phyloP scores from a whole-genome alignment of 768 basidiomycete species.

The Tricholoma sp. region DNA sequence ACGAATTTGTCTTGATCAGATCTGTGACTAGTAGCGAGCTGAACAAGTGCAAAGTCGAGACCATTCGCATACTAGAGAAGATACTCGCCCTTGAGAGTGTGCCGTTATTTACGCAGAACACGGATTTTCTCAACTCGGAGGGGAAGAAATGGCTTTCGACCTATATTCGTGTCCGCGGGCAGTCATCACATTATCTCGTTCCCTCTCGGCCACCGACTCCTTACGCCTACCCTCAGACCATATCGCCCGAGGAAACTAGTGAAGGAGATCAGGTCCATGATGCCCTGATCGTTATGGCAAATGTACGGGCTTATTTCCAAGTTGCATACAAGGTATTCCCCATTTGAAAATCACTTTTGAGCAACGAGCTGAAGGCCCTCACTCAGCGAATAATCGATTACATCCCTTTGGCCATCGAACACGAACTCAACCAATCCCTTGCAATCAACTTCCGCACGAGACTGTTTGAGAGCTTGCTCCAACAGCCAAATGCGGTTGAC shows the following conservation, averaged over 20 bases:
- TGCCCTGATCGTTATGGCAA: slow-evolving; percentile 48
- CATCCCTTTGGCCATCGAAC: slow-evolving; percentile 46
- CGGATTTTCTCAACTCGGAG: slow-evolving; percentile 13
- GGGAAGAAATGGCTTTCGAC: slow-evolving; percentile 16
- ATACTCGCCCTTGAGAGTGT: slow-evolving; percentile 32
- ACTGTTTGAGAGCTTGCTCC: slow-evolving; percentile 27
- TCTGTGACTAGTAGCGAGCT: slow-evolving; percentile 5
- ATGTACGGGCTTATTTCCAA: slow-evolving; percentile 51
- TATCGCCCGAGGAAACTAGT: too few species aligned
- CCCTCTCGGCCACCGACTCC: too few species aligned
- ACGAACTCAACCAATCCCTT: slow-evolving; percentile 36
- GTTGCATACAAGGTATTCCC: slow-evolving; percentile 45
- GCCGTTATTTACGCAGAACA: slow-evolving; percentile 33
- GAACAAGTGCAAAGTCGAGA: slow-evolving; percentile 14
- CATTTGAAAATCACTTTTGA: background rate
- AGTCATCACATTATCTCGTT: background rate
- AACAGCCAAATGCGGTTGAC: slow-evolving; percentile 7
- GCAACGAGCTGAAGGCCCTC: background rate
- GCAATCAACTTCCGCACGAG: slow-evolving; percentile 27
- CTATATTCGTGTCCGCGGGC: background rate
- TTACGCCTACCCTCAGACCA: too few species aligned
- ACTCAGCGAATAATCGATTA: slow-evolving; percentile 52
- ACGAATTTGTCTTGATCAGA: background rate
- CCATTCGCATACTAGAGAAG: slow-evolving; percentile 23
- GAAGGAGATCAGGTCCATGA: slow-evolving; percentile 20